Evolutionary conservation across 495 filamentous ascomycete species (phyloP).

Genomic region (Annulohypoxylon bovei): DNA sequence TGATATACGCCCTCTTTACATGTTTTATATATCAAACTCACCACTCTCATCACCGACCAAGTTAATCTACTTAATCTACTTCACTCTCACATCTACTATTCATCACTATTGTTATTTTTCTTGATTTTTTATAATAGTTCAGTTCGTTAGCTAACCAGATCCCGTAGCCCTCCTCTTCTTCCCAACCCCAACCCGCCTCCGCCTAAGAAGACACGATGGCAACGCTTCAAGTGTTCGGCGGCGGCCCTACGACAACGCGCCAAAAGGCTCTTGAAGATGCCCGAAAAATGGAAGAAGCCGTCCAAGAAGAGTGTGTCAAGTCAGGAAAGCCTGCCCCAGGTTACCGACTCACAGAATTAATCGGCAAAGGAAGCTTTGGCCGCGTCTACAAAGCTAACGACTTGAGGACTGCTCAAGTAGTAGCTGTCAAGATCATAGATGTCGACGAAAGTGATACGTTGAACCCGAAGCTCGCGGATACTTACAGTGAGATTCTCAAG

Average conservation of each 20-base stretch:
- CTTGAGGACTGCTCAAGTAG: conserved; percentile 67
- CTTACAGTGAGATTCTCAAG: conserved; percentile 85
- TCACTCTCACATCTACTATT: background rate
- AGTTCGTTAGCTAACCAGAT: conserved; percentile 4
- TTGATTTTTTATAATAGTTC: background rate
- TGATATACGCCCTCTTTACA: background rate
- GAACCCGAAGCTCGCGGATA: conserved; percentile 78
- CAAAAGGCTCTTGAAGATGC: conserved; percentile 66
- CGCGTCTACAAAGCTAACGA: conserved; percentile 86
- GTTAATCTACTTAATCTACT: background rate
- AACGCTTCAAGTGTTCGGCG: conserved; percentile 53
- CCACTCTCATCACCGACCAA: background rate
- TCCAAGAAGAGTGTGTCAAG: conserved; percentile 59
- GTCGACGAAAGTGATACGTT: conserved; percentile 86
- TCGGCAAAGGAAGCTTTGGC: conserved; percentile 95
- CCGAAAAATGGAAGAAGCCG: conserved; percentile 61
- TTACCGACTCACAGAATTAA: conserved; percentile 87
- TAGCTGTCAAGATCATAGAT: conserved; percentile 95
- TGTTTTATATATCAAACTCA: background rate
- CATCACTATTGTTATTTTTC: background rate
- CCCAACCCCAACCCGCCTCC: background rate
- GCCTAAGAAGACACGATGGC: conserved; percentile 47
- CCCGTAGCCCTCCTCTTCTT: background rate
- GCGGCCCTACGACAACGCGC: conserved; percentile 51
- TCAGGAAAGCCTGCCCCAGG: conserved; percentile 58